Conservation (phyloP, 177 flowering plant species). For the Vitis hybrid region DNA sequence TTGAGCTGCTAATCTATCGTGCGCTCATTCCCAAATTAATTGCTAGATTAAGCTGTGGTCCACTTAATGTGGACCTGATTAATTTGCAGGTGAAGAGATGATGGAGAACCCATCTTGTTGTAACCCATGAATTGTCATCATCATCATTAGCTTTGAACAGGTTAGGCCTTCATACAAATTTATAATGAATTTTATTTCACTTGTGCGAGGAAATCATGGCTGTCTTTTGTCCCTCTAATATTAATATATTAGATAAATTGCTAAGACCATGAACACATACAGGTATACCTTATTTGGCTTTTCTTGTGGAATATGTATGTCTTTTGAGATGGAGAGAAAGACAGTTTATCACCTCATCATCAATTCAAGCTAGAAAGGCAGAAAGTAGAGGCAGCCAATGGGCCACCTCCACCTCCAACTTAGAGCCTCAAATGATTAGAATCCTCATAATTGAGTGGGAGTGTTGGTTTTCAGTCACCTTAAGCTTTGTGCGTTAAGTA, state of each 20-base stretch:
- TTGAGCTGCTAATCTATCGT: not conserved
- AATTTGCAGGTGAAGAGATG: not conserved
- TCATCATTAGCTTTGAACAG: conserved; percentile 19
- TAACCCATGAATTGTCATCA: conserved; percentile 4
- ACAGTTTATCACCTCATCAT: conserved; percentile 19
- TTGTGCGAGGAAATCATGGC: conserved; percentile 30
- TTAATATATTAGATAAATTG: conserved; percentile 7
- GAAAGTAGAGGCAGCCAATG: not conserved
- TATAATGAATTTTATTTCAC: not conserved
- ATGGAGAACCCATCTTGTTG: conserved; percentile 1
- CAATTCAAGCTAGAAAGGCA: conserved; percentile 2
- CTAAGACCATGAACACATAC: not conserved
- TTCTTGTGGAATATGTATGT: conserved; percentile 21
- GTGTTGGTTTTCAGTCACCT: conserved; percentile 22
- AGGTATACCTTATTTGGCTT: conserved; percentile 26
- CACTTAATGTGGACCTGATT: not conserved
- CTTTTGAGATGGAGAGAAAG: conserved; percentile 32
- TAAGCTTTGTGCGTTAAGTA: conserved; percentile 5
- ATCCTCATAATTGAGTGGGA: conserved; percentile 1
- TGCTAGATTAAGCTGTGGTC: not conserved
- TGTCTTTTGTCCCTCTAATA: conserved; percentile 20
- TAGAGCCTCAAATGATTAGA: conserved; percentile 19
- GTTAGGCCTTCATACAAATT: conserved; percentile 5
- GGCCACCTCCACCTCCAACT: conserved; percentile 10
- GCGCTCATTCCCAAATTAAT: not conserved